Percentiles rank a stretch among this genome's conserved stretches.
Evolutionary conservation across 2,329 filamentous ascomycete genomes (phyloP).

Genomic region (Corinectria fuckeliana): DNA sequence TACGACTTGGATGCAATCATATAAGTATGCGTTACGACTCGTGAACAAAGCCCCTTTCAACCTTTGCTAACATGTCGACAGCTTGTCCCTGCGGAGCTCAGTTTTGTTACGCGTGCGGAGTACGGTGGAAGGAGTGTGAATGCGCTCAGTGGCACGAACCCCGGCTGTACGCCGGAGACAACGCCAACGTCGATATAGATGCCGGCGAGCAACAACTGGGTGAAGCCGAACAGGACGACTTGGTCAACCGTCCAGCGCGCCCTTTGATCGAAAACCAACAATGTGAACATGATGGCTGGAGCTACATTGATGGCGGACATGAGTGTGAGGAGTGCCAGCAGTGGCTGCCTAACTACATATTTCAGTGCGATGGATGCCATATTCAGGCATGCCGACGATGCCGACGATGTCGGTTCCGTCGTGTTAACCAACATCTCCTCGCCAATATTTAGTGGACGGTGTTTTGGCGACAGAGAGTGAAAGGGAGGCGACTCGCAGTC

Average conservation of each 20-base stretch:
- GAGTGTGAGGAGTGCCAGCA: conserved; percentile 53
- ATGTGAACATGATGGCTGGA: conserved; percentile 49
- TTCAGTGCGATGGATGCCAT: conserved; percentile 53
- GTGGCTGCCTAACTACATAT: conserved; percentile 50
- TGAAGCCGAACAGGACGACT: neutral
- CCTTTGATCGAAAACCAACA: conserved; percentile 43
- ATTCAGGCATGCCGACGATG: conserved; percentile 54
- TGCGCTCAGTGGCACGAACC: conserved; percentile 49
- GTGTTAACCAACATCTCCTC: too few relatives aligned
- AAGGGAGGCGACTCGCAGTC: too few relatives aligned
- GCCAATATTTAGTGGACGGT: too few relatives aligned
- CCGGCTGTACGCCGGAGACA: conserved; percentile 41
- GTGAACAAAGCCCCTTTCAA: too few relatives aligned
- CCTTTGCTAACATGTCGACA: conserved; percentile 13
- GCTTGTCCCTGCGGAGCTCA: conserved; percentile 53
- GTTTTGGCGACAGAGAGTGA: too few relatives aligned
- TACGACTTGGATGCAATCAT: conserved; percentile 57
- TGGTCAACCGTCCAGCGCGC: neutral
- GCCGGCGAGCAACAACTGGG: neutral
- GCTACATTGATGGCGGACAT: conserved; percentile 40
- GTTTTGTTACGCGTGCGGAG: conserved; percentile 57
- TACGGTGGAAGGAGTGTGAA: conserved; percentile 47
- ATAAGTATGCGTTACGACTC: conserved; percentile 55
- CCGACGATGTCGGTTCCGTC: too few relatives aligned
- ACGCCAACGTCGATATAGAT: conserved; percentile 42